phyloP scores from a whole-genome alignment of 352 stramenopile species.

The Phytopythium chamaehyphon region DNA sequence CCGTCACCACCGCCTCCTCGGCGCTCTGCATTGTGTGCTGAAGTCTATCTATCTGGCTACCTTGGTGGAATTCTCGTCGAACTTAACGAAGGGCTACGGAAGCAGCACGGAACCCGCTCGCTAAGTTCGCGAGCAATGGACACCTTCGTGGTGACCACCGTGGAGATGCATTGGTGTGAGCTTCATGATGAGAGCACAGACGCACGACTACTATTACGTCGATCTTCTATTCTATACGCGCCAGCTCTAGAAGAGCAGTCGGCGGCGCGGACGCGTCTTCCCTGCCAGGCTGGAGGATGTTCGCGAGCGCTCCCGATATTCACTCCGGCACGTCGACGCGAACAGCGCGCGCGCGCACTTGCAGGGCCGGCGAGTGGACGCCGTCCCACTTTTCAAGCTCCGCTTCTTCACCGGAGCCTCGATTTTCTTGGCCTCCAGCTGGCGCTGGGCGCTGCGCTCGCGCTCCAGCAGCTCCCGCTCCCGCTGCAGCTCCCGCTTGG shows the following conservation, averaged over 20 bases:
- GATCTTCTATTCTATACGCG: slow-evolving; percentile 4
- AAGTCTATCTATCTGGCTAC: not conserved
- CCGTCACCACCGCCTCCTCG: slow-evolving; percentile 52
- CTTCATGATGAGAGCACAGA: not conserved
- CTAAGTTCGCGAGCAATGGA: slow-evolving; percentile 5
- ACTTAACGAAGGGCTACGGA: not conserved
- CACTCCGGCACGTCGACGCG: slow-evolving; percentile 5
- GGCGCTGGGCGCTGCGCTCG: slow-evolving; percentile 15
- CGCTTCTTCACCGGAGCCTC: not conserved
- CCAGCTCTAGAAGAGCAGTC: slow-evolving; percentile 33
- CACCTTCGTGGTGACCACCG: no score
- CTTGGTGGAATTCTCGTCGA: slow-evolving; percentile 2
- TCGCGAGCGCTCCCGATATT: slow-evolving; percentile 4
- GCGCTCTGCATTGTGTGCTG: slow-evolving; percentile 5
- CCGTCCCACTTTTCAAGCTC: not conserved
- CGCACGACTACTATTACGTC: not conserved
- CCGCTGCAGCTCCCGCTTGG: slow-evolving; percentile 45
- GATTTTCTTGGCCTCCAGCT: slow-evolving; percentile 5
- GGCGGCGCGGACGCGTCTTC: slow-evolving; percentile 23
- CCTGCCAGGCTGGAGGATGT: slow-evolving; percentile 6
- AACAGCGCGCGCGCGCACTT: slow-evolving; percentile 19
- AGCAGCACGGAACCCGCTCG: not conserved
- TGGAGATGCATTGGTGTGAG: no score
- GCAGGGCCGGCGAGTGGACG: not conserved
- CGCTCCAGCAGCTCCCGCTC: slow-evolving; percentile 26